Conservation (phyloP, 768 basidiomycete genomes). For the Candolleomyces aberdarensis region DNA sequence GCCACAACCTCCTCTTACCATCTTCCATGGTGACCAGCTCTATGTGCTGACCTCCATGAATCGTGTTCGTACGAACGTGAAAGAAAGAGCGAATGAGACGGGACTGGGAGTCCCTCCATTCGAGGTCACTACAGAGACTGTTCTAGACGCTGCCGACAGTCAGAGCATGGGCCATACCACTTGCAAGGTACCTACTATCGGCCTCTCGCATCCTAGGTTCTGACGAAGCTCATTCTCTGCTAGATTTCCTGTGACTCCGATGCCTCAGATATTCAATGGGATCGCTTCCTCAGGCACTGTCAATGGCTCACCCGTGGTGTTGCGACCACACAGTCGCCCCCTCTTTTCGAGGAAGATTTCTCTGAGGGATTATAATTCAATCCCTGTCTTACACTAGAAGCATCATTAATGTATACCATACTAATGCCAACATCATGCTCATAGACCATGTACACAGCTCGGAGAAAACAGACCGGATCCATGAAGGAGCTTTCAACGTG, state of each 20-base stretch:
- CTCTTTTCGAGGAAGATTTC: neutral
- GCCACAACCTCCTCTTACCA: neutral
- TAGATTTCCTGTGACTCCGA: neutral
- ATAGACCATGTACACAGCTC: too few relatives aligned
- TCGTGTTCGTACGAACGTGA: neutral
- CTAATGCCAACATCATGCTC: neutral
- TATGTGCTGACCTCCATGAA: neutral
- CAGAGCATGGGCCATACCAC: neutral
- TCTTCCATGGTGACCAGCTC: neutral
- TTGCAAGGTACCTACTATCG: neutral
- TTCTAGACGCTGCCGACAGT: neutral
- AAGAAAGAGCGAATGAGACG: neutral
- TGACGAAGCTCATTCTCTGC: neutral
- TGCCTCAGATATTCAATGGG: neutral
- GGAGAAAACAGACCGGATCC: too few relatives aligned
- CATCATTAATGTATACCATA: neutral
- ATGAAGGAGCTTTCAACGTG: conserved; percentile 6
- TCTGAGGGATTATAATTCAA: neutral
- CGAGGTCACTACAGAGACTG: neutral
- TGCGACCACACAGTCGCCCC: neutral
- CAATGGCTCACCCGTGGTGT: neutral
- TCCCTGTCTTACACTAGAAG: neutral
- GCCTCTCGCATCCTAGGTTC: neutral
- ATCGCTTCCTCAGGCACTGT: neutral
- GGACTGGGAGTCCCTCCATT: neutral